Evolutionary conservation across 257 asterid genomes (phyloP), one percentile per base, ranked within the genome.

Genomic region (Solanum infundibuliforme): DNA sequence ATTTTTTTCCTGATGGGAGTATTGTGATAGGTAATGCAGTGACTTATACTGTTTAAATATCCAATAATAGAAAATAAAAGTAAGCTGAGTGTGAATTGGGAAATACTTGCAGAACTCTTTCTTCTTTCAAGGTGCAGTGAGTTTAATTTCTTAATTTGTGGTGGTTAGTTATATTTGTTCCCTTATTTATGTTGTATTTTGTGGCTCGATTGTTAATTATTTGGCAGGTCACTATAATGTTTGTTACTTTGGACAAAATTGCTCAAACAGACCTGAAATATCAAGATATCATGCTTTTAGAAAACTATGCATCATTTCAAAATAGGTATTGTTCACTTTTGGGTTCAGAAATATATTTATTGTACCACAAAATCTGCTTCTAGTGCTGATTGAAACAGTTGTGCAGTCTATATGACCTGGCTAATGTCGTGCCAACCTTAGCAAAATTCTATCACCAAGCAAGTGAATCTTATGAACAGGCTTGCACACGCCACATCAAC

Each of bases 401-500:
- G 74, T 92, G 90, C 97, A 97, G 99, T 90, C 92, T 97, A 87
- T 96, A 96, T 90, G 99, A 97, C 87, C 95, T 97, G 90, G 99
- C 99, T 87, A 97, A 96, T 91, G 95, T 96, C 86, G 99, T 97
- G 89, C 96, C 98, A 13, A 95, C 95, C 75, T 93, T 96, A 88
- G 99, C 99, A 43, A 97, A 96, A 90, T 97, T 97, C 86, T 97
- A 97, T 90, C 99, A 97, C 92, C 98, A 97, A 94, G 99, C 99
- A 77, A 96, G 99, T 86, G 99, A 97, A 92, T 86, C 98, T 86
- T 96, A 97, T 88, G 99, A 97, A 88, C 98, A 93, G 89, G 95
- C 99, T 87, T 97, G 98, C 90, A 87, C 94, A 8, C 98, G 98
- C 88, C 94, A 90, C 89, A 96, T 96, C 92, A 97, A 94, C 91